Evolutionary conservation across 768 basidiomycete genomes (phyloP).

Genomic region (Macrolepiota albuminosa): DNA sequence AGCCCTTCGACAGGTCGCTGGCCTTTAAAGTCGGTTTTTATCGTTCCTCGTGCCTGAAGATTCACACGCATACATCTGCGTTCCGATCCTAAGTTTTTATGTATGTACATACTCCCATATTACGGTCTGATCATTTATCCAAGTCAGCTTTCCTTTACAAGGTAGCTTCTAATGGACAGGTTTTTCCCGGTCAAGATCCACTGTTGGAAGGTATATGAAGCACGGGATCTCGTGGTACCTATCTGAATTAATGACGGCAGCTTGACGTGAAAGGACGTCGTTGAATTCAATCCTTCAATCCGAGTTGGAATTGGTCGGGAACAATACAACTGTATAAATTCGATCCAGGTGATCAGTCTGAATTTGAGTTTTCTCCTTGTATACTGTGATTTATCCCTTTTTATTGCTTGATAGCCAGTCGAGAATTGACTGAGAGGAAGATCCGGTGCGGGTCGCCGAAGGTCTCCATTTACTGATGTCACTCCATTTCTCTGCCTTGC

Average conservation of each 20-base stretch:
- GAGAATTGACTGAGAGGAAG: not conserved
- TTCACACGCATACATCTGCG: not conserved
- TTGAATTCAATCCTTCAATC: not conserved
- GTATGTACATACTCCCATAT: not conserved
- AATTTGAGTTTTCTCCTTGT: not conserved
- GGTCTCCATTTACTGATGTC: not conserved
- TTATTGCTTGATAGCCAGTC: not conserved
- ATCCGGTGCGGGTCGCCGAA: not conserved
- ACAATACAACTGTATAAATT: not conserved
- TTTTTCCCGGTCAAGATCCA: not conserved
- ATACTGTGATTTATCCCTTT: too few relatives aligned
- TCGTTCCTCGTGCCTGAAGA: not conserved
- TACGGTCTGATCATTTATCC: not conserved
- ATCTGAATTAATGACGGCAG: not conserved
- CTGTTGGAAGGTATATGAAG: not conserved
- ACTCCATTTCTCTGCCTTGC: not conserved
- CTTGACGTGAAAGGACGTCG: not conserved
- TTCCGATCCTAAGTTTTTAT: not conserved
- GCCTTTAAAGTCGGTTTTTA: not conserved
- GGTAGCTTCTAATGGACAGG: not conserved
- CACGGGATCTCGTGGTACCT: not conserved
- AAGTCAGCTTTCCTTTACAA: not conserved
- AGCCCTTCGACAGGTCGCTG: not conserved
- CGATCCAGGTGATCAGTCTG: not conserved
- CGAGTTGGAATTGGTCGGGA: not conserved